Conservation (phyloP, 768 basidiomycete species). For the Naganishia randhawae region DNA sequence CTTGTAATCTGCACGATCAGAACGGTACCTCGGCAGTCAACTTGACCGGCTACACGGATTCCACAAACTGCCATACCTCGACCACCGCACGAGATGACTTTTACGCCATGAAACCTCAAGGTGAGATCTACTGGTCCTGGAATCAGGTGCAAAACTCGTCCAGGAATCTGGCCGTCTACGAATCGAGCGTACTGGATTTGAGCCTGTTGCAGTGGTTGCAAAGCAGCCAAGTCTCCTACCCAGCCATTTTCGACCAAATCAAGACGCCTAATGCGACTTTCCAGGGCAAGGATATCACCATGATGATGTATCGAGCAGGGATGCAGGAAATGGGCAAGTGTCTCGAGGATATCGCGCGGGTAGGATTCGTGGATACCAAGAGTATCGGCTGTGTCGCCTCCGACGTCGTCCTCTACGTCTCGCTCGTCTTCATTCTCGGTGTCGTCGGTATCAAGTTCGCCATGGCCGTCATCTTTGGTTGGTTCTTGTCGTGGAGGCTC, state of each 20-base stretch:
- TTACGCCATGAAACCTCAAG: slow-evolving; percentile 58
- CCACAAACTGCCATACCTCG: slow-evolving; percentile 70
- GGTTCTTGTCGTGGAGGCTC: slow-evolving; percentile 96
- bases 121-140: slow-evolving; percentile 94
- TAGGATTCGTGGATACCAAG: slow-evolving; percentile 91
- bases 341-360: slow-evolving; percentile 75
- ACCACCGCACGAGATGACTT: slow-evolving; percentile 59
- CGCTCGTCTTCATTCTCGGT: slow-evolving; percentile 93
- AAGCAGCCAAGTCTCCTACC: slow-evolving; percentile 73
- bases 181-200: slow-evolving; percentile 87
- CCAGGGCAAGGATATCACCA: slow-evolving; percentile 81
- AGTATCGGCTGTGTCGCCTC: slow-evolving; percentile 96
- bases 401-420: slow-evolving; percentile 86
- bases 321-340: slow-evolving; percentile 70
- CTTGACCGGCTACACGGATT: slow-evolving; percentile 62
- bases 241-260: slow-evolving; percentile 74
- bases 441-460: slow-evolving; percentile 90
- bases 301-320: slow-evolving; percentile 69
- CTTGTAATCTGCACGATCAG: slow-evolving; percentile 86
- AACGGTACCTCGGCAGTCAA: slow-evolving; percentile 63
- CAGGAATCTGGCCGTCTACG: slow-evolving; percentile 87
- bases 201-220: slow-evolving; percentile 80
- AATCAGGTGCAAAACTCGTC: slow-evolving; percentile 65
- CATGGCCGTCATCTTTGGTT: slow-evolving; percentile 95
- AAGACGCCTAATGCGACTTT: slow-evolving; percentile 66